A percentile compares a stretch with the other conserved stretches of the same genome.
These are phyloP conservation scores for Gnomoniopsis sp. DNA, from an alignment of 2,329 filamentous ascomycete species.

Conservation along the genomic window DNA sequence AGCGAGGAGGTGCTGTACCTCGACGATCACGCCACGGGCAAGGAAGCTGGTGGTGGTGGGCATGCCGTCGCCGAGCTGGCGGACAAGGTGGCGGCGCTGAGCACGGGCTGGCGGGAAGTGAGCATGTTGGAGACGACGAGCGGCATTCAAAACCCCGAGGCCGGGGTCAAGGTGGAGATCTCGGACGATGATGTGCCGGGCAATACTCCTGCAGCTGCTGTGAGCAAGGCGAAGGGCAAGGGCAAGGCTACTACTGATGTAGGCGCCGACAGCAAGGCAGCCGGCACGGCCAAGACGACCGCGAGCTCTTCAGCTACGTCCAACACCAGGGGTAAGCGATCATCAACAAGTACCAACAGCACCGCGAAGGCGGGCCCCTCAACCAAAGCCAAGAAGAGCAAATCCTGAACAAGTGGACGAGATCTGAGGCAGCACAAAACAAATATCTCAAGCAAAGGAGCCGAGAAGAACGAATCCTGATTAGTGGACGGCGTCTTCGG, in stretches of 20 bases:
- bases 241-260: conserved; percentile 19
- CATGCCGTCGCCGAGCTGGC: conserved; percentile 14
- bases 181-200: conserved; percentile 14
- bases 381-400: not conserved
- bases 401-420: not conserved
- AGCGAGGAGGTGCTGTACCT: conserved; percentile 73
- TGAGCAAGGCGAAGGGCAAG: conserved; percentile 25
- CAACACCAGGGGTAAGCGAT: conserved; percentile 14
- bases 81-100: conserved; percentile 20
- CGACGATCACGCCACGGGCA: conserved; percentile 13
- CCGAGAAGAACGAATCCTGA: not conserved
- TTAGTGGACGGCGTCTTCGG: not conserved
- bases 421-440: not conserved
- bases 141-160: conserved; percentile 21
- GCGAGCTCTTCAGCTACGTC: not conserved
- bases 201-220: conserved; percentile 1
- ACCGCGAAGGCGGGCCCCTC: conserved; percentile 8
- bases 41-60: conserved; percentile 17
- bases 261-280: not conserved
- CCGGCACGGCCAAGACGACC: conserved; percentile 1
- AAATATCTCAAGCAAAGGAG: not conserved
- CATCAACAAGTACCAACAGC: not conserved
- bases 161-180: conserved; percentile 23
- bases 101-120: conserved; percentile 26
- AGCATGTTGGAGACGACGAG: conserved; percentile 30